Base-by-base conservation (phyloP, 106 monocot species). In the Platanthera guangdongensis region DNA sequence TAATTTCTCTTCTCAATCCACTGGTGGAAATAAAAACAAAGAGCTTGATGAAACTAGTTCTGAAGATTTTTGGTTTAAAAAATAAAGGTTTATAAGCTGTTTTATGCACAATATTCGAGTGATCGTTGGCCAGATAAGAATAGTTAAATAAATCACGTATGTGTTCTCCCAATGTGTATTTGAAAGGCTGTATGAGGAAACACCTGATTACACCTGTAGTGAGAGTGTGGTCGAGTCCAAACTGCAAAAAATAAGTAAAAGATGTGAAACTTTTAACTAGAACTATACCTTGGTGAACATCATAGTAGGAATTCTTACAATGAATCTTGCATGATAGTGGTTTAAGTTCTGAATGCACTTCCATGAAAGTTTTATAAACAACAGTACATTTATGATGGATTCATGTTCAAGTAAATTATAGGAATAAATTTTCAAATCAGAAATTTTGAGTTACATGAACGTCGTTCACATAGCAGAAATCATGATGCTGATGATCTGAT, bases 141-240 rank as follows among this genome's bases (percentile, higher is more conserved):
- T 59, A 18, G 59, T 19, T 2, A 59, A 59, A 59, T 8, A 59
- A 59, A 59, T 59, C 59, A 7, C 5, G 6, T 7, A 5, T 7
- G 5, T n/a, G 59, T 59, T 59, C 8, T 18, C 59, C 18, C 7
- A 19, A 18, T 19, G n/a, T 14, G 3, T 59, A 59, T 59, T 19
- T 6, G 21, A 21, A 59, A 7, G 59, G 59, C 7, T 6, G 18
- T 21, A 13, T 49, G 49, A 75, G n/a, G 70, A 62, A 69, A 9
- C 32, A 95, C 95, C 95, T 95, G 83, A 95, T 95, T 74, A 95
- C 92, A 76, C 95, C 95, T 32, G 92, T 95, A 28, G 95, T 95
- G 60, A 92, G 89, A 7, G 95, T 95, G 76, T 95, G 95, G 57
- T 95, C 95, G 77, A 95, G 90, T 55, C 95, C 95, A 85, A 95